Conservation (phyloP, 495 filamentous ascomycete genomes). For the Penicillium dipodomyicola region DNA sequence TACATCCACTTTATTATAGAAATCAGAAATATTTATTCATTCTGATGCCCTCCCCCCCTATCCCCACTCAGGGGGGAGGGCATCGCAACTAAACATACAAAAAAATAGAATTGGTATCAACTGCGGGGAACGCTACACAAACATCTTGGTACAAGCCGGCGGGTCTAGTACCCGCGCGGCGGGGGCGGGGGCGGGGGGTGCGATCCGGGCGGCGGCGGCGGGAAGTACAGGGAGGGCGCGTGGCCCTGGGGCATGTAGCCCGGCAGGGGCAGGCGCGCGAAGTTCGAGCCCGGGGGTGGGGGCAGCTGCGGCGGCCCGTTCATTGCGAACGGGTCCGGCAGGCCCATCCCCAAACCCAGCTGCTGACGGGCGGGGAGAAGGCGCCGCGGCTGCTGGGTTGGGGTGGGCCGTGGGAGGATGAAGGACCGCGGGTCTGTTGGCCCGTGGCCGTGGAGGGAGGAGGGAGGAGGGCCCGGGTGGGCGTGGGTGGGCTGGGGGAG, state of each 20-base stretch:
- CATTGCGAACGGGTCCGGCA: constrained; percentile 38
- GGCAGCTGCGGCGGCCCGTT: constrained; percentile 42
- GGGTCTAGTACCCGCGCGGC: constrained; percentile 18
- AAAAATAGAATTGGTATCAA: constrained; percentile 10
- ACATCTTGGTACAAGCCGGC: constrained; percentile 10
- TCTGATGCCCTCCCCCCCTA: constrained; percentile 1
- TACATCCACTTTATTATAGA: background rate
- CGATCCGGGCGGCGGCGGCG: constrained; percentile 19
- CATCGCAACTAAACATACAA: constrained; percentile 7
- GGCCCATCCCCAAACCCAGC: constrained; percentile 24
- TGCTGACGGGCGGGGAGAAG: constrained; percentile 38
- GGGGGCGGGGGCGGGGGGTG: constrained; percentile 20
- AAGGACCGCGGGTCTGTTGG: constrained; percentile 41
- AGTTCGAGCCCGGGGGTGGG: constrained; percentile 43
- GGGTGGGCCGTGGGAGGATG: constrained; percentile 40
- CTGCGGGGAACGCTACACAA: constrained; percentile 5
- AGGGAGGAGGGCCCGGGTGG: constrained; percentile 21
- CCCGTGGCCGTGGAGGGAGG: background rate
- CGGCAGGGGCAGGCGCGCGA: constrained; percentile 36
- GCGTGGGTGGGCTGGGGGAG: constrained; percentile 28
- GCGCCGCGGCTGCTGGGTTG: constrained; percentile 39
- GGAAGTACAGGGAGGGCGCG: constrained; percentile 21
- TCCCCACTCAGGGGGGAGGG: constrained; percentile 3
- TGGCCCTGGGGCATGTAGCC: constrained; percentile 27
- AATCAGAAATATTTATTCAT: constrained; percentile 1